Conservation (phyloP, 495 filamentous ascomycete genomes). For the Aspergillus bridgeri region DNA sequence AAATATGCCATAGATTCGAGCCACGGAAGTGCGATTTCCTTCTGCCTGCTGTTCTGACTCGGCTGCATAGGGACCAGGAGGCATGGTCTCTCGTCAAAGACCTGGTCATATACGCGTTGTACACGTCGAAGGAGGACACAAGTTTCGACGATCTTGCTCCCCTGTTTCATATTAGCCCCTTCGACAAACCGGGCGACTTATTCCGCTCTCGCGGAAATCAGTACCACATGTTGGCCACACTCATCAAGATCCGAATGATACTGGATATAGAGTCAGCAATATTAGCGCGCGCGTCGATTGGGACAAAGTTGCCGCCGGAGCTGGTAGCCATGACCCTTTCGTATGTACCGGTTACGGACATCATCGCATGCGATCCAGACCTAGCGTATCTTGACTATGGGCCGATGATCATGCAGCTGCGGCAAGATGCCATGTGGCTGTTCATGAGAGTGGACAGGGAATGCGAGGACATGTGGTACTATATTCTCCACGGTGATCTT, state of each 20-base stretch:
- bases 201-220: background rate
- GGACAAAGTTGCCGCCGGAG: background rate
- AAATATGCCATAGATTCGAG: too few species aligned
- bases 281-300: background rate
- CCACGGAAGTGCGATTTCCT: too few species aligned
- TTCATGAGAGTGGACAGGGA: background rate
- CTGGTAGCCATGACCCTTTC: background rate
- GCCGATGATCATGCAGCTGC: background rate
- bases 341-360: background rate
- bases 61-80: too few species aligned
- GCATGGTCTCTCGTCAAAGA: too few species aligned
- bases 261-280: background rate
- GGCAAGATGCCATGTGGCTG: background rate
- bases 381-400: background rate
- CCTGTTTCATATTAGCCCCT: too few species aligned
- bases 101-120: too few species aligned
- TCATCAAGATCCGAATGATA: background rate
- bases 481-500: background rate
- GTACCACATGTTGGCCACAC: background rate
- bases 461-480: background rate
- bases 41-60: too few species aligned
- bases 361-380: background rate
- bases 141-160: too few species aligned
- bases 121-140: too few species aligned
- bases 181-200: background rate